Conservation (phyloP, 1,284 basidiomycete species). For the Rhodofomes roseus region DNA sequence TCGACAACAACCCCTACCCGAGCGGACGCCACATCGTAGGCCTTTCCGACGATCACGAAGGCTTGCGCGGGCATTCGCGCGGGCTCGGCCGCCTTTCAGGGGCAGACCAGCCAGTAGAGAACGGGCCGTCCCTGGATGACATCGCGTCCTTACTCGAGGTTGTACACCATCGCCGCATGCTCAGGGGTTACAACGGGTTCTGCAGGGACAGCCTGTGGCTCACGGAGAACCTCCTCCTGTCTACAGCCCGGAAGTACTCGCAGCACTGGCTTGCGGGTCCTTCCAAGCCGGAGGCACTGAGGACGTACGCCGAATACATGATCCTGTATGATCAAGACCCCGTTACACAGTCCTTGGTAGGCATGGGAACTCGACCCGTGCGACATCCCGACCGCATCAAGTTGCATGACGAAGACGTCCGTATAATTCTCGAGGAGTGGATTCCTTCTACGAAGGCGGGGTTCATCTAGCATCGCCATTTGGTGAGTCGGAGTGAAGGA, state of each 20-base stretch:
- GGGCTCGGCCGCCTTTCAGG: neutral
- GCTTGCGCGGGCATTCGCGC: neutral
- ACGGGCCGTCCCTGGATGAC: slow-evolving; percentile 1
- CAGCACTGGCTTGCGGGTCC: slow-evolving; percentile 2
- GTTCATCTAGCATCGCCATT: too few relatives aligned
- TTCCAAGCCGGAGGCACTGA: neutral
- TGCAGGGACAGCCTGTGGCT: slow-evolving; percentile 5
- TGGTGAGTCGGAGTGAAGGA: too few relatives aligned
- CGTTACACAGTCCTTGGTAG: too few relatives aligned
- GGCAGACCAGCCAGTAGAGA: neutral
- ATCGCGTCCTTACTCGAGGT: slow-evolving; percentile 3
- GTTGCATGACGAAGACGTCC: neutral
- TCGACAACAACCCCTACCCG: neutral
- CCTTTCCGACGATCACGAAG: neutral
- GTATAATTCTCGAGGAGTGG: neutral
- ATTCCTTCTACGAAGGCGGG: neutral
- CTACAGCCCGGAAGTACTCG: slow-evolving; percentile 1
- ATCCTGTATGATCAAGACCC: too few relatives aligned
- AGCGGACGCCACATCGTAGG: neutral
- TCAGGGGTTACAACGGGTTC: slow-evolving; percentile 1
- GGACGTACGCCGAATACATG: neutral
- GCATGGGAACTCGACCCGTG: too few relatives aligned
- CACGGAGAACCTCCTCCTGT: slow-evolving; percentile 1
- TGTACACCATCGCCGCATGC: neutral
- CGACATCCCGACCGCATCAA: neutral